Percentiles rank a stretch among this genome's conserved stretches.
These are phyloP conservation scores for Malus hybrid DNA, from an alignment of 331 rosid species.

Conservation along the genomic window DNA sequence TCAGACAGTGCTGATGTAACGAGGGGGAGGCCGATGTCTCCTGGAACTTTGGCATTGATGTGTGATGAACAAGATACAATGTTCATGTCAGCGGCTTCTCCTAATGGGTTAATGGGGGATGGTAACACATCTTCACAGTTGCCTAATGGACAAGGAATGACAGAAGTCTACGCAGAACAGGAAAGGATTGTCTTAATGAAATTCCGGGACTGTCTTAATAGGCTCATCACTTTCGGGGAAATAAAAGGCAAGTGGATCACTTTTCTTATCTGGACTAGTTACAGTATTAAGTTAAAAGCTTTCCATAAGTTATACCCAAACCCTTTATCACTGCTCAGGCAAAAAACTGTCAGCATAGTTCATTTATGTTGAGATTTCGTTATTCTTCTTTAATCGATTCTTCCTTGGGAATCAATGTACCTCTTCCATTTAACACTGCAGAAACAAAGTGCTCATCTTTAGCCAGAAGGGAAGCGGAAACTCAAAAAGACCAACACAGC, in stretches of 20 bases:
- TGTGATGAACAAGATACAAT: constrained; percentile 85
- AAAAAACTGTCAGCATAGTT: background rate
- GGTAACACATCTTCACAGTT: constrained; percentile 53
- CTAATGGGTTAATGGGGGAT: constrained; percentile 33
- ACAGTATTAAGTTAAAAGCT: background rate
- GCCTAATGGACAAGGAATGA: constrained; percentile 59
- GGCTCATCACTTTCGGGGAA: constrained; percentile 81
- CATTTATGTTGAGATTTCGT: background rate
- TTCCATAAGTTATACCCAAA: background rate
- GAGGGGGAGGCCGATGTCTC: constrained; percentile 82
- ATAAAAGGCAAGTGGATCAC: constrained; percentile 61
- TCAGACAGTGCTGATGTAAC: constrained; percentile 59
- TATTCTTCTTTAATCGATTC: background rate
- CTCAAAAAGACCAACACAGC: constrained; percentile 39
- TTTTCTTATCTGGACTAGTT: constrained; percentile 1
- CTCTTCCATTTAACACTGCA: constrained; percentile 37
- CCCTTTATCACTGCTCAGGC: background rate
- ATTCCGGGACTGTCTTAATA: constrained; percentile 79
- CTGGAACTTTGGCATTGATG: constrained; percentile 98
- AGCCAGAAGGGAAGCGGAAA: constrained; percentile 57
- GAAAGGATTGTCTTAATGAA: constrained; percentile 67
- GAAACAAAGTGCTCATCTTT: constrained; percentile 73
- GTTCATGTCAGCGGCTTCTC: constrained; percentile 62
- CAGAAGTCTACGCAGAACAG: constrained; percentile 75
- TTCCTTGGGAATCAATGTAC: constrained; percentile 15